Evolutionary conservation across 2,329 filamentous ascomycete species (phyloP).

Genomic region (Lecanosticta acicola): DNA sequence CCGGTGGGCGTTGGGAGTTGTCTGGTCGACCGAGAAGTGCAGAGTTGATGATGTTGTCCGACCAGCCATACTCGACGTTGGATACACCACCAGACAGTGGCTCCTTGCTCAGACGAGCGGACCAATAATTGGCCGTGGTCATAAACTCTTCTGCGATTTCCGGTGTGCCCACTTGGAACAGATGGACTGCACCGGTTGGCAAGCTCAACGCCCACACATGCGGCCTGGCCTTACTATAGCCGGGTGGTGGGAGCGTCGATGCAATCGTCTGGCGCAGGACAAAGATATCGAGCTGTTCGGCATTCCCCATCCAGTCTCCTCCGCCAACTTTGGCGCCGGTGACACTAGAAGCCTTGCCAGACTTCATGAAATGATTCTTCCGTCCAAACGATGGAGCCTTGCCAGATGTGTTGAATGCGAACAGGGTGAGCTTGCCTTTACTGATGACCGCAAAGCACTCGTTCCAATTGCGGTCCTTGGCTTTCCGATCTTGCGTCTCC

Average conservation of each 20-base stretch:
- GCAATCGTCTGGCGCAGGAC: constrained; percentile 86
- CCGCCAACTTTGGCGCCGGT: constrained; percentile 73
- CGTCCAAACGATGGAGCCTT: constrained; percentile 39
- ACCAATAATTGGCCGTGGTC: constrained; percentile 94
- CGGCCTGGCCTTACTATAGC: constrained; percentile 83
- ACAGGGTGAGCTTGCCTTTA: constrained; percentile 87
- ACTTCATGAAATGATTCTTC: constrained; percentile 35
- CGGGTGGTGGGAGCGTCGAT: constrained; percentile 79
- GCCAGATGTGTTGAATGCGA: constrained; percentile 76
- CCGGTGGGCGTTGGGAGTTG: constrained; percentile 28
- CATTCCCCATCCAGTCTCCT: constrained; percentile 97
- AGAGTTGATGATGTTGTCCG: constrained; percentile 67
- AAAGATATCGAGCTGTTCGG: constrained; percentile 81
- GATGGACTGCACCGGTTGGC: constrained; percentile 86
- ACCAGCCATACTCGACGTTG: constrained; percentile 98
- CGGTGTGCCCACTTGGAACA: constrained; percentile 95
- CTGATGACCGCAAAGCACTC: constrained; percentile 96
- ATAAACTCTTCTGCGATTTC: constrained; percentile 96
- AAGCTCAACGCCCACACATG: constrained; percentile 93
- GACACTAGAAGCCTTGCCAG: constrained; percentile 31
- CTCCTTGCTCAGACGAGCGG: constrained; percentile 86
- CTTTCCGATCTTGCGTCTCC: constrained; percentile 82
- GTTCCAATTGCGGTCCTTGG: constrained; percentile 89
- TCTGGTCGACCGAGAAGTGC: constrained; percentile 35
- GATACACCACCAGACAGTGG: constrained; percentile 87